Evolutionary conservation across 2,329 filamentous ascomycete species (phyloP), one percentile per base, ranked within the genome.

Genomic region (Gliomastix tumulicola): DNA sequence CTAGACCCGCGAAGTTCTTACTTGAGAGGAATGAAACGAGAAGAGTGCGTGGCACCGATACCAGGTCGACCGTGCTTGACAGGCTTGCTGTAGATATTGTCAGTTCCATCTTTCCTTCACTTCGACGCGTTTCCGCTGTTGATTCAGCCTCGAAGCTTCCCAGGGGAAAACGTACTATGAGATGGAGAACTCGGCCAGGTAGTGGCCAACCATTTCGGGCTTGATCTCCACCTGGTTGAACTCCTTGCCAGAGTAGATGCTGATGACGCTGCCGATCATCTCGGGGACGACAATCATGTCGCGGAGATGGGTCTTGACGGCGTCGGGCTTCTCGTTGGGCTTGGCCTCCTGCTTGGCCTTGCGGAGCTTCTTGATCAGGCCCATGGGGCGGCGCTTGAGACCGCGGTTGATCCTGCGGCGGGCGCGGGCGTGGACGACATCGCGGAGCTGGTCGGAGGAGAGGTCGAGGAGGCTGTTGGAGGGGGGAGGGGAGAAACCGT

Each of bases 141-240:
- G 9, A 34, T 22, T 15, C 30, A 32, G 21, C 16, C 6, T 25
- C 21, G n/a, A n/a, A n/a, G n/a, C n/a, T n/a, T n/a, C n/a, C n/a
- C n/a, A n/a, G n/a, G n/a, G n/a, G n/a, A n/a, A n/a, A 16, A 88
- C 87, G 59, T 85, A 94, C 88, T 98, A 98, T 76, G 90, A 92
- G 77, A 98, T 98, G 55, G 89, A 96, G 82, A 98, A 98, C 76
- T 98, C 92, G 63, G 79, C 92, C 54, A 98, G 79, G 80, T 96
- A 96, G 79, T 97, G 90, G 68, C 92, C 92, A 71, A 98, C 92
- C 92, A 98, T 98, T 81, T 98, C 92, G 59, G 92, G 92, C 84
- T 96, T 96, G 77, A 98, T 92, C 74, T 98, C 92, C 59, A 98
- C 89, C 81, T 96, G 90, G 84, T 98, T 98, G 86, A 98, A 98